Conservation (phyloP, 2,329 filamentous ascomycete genomes). For the Ceratocystis huliohia region DNA sequence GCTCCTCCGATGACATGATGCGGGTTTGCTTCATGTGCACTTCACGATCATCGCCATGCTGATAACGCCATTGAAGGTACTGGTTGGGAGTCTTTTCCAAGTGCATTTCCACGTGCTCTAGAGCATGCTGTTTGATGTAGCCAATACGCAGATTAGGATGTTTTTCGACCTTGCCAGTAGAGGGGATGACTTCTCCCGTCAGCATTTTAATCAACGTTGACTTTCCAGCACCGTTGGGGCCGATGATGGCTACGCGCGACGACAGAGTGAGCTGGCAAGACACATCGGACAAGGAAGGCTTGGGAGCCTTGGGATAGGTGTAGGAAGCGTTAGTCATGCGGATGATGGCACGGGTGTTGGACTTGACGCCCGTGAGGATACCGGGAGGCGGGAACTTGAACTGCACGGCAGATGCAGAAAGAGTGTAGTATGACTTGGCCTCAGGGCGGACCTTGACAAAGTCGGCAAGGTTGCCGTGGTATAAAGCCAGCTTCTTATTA, state of each 20-base stretch:
- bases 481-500: slow-evolving; percentile 82
- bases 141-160: slow-evolving; percentile 97
- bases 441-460: slow-evolving; percentile 88
- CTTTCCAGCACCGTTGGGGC: slow-evolving; percentile 94
- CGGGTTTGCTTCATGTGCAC: slow-evolving; percentile 97
- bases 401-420: slow-evolving; percentile 74
- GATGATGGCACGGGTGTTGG: slow-evolving; percentile 81
- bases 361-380: slow-evolving; percentile 91
- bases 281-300: slow-evolving; percentile 77
- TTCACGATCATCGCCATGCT: slow-evolving; percentile 91
- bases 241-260: slow-evolving; percentile 90
- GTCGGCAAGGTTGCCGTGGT: slow-evolving; percentile 66
- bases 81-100: slow-evolving; percentile 98
- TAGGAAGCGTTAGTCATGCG: slow-evolving; percentile 87
- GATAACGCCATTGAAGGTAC: slow-evolving; percentile 97
- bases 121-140: slow-evolving; percentile 98
- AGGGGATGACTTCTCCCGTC: slow-evolving; percentile 81
- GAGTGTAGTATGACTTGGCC: slow-evolving; percentile 94
- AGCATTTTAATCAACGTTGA: slow-evolving; percentile 96
- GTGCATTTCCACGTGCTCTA: slow-evolving; percentile 99
- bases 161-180: slow-evolving; percentile 81
- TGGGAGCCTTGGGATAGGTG: slow-evolving; percentile 79
- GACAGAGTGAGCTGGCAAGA: slow-evolving; percentile 81
- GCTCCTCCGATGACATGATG: slow-evolving; percentile 71
- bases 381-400: slow-evolving; percentile 98